These are phyloP conservation scores for Eremothecium coryli DNA, from an alignment of 1,139 yeast species.

Conservation along the genomic window DNA sequence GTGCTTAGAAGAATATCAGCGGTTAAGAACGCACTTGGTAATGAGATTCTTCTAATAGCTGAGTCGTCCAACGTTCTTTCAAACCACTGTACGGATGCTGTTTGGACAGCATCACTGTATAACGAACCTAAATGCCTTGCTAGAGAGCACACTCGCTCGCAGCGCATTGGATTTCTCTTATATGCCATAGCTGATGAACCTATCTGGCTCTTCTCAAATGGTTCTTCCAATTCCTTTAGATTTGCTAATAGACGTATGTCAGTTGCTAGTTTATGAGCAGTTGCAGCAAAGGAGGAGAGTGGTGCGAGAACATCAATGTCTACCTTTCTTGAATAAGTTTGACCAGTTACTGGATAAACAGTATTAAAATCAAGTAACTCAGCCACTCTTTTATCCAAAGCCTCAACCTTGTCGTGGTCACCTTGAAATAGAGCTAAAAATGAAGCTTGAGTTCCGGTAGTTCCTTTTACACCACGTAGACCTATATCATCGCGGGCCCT, in stretches of 20 bases:
- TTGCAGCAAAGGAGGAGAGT: slow-evolving; percentile 88
- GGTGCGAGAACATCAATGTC: slow-evolving; percentile 93
- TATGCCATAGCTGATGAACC: slow-evolving; percentile 99
- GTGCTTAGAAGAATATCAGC: slow-evolving; percentile 91
- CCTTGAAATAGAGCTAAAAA: slow-evolving; percentile 93
- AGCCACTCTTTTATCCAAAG: slow-evolving; percentile 81
- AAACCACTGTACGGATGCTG: slow-evolving; percentile 98
- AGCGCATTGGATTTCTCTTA: slow-evolving; percentile 99
- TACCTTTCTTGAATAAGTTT: slow-evolving; percentile 94
- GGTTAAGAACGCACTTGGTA: slow-evolving; percentile 93
- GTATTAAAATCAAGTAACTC: slow-evolving; percentile 87
- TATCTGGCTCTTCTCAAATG: slow-evolving; percentile 94
- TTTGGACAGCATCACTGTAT: slow-evolving; percentile 87
- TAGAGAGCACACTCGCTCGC: slow-evolving; percentile 95
- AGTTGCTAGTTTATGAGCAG: slow-evolving; percentile 97
- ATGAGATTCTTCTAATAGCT: slow-evolving; percentile 93
- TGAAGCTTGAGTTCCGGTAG: slow-evolving; percentile 98
- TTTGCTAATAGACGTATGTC: slow-evolving; percentile 93
- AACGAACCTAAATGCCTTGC: slow-evolving; percentile 91
- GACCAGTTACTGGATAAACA: slow-evolving; percentile 97
- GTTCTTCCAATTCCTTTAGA: slow-evolving; percentile 95
- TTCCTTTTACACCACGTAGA: slow-evolving; percentile 96
- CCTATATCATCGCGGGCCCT: slow-evolving; percentile 97
- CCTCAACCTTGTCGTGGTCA: slow-evolving; percentile 92
- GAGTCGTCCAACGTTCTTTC: slow-evolving; percentile 98